A percentile compares a stretch with the other conserved stretches of the same genome.
phyloP scores from a whole-genome alignment of 768 basidiomycete species.

The Mycena vitilis region DNA sequence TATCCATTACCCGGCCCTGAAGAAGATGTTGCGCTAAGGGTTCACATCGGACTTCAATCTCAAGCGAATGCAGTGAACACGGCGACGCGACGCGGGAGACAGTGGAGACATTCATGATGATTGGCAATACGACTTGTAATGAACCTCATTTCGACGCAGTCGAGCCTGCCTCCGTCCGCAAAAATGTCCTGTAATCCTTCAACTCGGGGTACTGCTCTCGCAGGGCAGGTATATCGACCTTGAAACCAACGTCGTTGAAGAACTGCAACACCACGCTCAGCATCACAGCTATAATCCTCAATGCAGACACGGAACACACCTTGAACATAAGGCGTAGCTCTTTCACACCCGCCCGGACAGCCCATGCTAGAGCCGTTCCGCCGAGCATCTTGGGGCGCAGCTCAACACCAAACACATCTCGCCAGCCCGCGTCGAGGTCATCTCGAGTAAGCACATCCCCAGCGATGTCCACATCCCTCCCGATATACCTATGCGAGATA shows the following conservation, averaged over 20 bases:
- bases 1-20: too few species aligned
- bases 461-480: background rate
- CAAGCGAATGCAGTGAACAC: too few species aligned
- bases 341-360: background rate
- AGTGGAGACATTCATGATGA: too few species aligned
- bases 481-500: too few species aligned
- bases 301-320: background rate
- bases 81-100: too few species aligned
- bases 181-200: slow-evolving; percentile 28
- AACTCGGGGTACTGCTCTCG: slow-evolving; percentile 15
- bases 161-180: slow-evolving; percentile 8
- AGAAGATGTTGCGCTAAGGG: too few species aligned
- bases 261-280: slow-evolving; percentile 2
- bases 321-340: slow-evolving; percentile 30
- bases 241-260: slow-evolving; percentile 28
- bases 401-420: slow-evolving; percentile 20
- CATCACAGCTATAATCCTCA: background rate
- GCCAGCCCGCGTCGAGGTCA: slow-evolving; percentile 25
- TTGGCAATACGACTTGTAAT: too few species aligned
- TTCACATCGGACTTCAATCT: too few species aligned
- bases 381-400: slow-evolving; percentile 18
- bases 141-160: too few species aligned
- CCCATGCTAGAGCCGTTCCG: slow-evolving; percentile 4
- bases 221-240: slow-evolving; percentile 22
- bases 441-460: slow-evolving; percentile 16